Percentiles rank a stretch among this genome's conserved stretches.
Evolutionary conservation across 306 rosid genomes (phyloP).

Genomic region (Trifolium repens): DNA sequence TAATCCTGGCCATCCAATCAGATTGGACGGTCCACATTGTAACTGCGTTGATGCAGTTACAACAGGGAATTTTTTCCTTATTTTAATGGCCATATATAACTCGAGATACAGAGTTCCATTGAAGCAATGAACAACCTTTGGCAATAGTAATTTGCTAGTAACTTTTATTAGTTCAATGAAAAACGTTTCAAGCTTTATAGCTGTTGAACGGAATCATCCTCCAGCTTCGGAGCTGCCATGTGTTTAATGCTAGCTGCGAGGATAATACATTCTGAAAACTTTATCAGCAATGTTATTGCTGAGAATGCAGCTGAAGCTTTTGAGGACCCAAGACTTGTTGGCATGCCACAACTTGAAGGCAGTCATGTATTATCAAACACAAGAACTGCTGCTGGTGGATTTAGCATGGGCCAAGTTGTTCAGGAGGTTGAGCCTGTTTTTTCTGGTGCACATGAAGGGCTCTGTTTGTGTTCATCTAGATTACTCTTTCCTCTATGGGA

Average conservation of each 20-base stretch:
- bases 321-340: slow-evolving; percentile 96
- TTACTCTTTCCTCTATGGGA: slow-evolving; percentile 96
- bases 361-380: slow-evolving; percentile 76
- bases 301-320: slow-evolving; percentile 98
- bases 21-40: too few species aligned
- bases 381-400: slow-evolving; percentile 86
- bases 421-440: slow-evolving; percentile 98
- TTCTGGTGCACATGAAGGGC: slow-evolving; percentile 99
- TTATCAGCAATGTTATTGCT: slow-evolving; percentile 74
- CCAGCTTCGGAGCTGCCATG: slow-evolving; percentile 52
- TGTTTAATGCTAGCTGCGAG: slow-evolving; percentile 93
- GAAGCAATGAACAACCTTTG: slow-evolving; percentile 20
- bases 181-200: slow-evolving; percentile 11
- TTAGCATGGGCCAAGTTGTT: slow-evolving; percentile 99
- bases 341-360: slow-evolving; percentile 98
- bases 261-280: slow-evolving; percentile 78
- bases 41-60: too few species aligned
- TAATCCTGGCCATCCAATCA: too few species aligned
- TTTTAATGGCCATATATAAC: too few species aligned
- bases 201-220: slow-evolving; percentile 33
- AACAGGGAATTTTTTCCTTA: too few species aligned
- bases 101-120: neutral
- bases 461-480: slow-evolving; percentile 90
- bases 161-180: neutral
- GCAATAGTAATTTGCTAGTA: neutral